These are phyloP conservation scores for Metarhizium anisopliae DNA, from an alignment of 2,329 filamentous ascomycete species.

Conservation along the genomic window DNA sequence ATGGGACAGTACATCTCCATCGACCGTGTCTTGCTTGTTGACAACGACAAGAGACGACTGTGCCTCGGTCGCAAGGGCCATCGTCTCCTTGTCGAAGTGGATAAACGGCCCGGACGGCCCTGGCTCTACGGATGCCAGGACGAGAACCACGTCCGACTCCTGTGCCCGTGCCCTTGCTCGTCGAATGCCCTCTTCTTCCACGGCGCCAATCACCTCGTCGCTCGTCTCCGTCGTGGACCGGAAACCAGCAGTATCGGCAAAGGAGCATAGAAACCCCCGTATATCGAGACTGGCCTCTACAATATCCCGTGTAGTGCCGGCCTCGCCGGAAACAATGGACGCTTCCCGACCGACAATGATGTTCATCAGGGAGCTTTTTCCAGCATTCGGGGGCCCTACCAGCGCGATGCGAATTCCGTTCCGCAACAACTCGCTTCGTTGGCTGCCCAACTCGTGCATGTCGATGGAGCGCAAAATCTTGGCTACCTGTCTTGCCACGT, in stretches of 20 bases:
- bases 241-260: slow-evolving; percentile 91
- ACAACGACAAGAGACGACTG: slow-evolving; percentile 44
- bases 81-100: slow-evolving; percentile 45
- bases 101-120: slow-evolving; percentile 30
- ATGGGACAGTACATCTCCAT: slow-evolving; percentile 20
- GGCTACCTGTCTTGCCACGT: slow-evolving; percentile 57
- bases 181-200: slow-evolving; percentile 87
- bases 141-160: slow-evolving; percentile 78
- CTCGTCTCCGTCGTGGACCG: slow-evolving; percentile 33
- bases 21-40: slow-evolving; percentile 52
- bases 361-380: slow-evolving; percentile 92
- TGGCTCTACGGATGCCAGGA: slow-evolving; percentile 65
- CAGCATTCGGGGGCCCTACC: slow-evolving; percentile 84
- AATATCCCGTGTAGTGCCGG: slow-evolving; percentile 88
- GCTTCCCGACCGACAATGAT: slow-evolving; percentile 83
- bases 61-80: slow-evolving; percentile 41
- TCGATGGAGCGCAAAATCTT: slow-evolving; percentile 54
- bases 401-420: slow-evolving; percentile 81
- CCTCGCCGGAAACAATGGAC: slow-evolving; percentile 88
- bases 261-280: slow-evolving; percentile 81
- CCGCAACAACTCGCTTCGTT: slow-evolving; percentile 73
- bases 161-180: slow-evolving; percentile 72
- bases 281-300: slow-evolving; percentile 88
- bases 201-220: slow-evolving; percentile 46
- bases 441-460: slow-evolving; percentile 65